Evolutionary conservation across 257 asterid genomes (phyloP), one percentile per base, ranked within the genome.

Genomic region (Salvia miltiorrhiza): DNA sequence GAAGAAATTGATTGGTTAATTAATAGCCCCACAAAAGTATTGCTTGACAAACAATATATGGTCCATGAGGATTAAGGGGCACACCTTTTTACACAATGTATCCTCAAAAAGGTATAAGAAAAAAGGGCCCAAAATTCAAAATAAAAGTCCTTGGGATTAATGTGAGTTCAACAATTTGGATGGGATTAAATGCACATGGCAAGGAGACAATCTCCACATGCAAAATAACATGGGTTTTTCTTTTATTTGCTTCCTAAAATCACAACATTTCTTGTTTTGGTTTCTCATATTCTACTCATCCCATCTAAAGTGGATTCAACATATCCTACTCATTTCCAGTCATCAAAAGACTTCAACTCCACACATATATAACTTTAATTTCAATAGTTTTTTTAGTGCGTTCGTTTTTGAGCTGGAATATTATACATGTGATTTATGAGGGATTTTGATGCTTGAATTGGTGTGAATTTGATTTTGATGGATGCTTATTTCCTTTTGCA

Each of bases 121-220:
- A 10, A 19, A 3, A 57, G 75, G 75, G 74, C 71, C 73, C 69
- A 66, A 61, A 43, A 54, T 6, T 44, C 45, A 54, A 60, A n/a
- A n/a, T n/a, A n/a, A n/a, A n/a, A 61, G 67, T 32, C 53, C n/a
- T 76, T 52, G 69, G 73, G 75, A 58, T 73, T 69, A 70, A 79
- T 66, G 80, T 33, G 28, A 39, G 75, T 48, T 53, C 54, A 73
- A 54, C 81, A 65, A 76, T 73, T 69, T 58, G 81, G 76, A 80
- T 76, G 66, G 57, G 75, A 40, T 73, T 67, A 26, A 76, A 70
- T 71, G 88, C 88, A 80, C 88, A 80, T 80, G 88, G 80, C 48
- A 26, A 80, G 77, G 77, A 76, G 88, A 83, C 88, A 80, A 13
- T 69, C 76, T 76, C 69, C 88, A 83, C 82, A 75, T 80, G 84